Evolutionary conservation across 495 filamentous ascomycete species (phyloP).

Genomic region (Xanthoparmelia taractica): DNA sequence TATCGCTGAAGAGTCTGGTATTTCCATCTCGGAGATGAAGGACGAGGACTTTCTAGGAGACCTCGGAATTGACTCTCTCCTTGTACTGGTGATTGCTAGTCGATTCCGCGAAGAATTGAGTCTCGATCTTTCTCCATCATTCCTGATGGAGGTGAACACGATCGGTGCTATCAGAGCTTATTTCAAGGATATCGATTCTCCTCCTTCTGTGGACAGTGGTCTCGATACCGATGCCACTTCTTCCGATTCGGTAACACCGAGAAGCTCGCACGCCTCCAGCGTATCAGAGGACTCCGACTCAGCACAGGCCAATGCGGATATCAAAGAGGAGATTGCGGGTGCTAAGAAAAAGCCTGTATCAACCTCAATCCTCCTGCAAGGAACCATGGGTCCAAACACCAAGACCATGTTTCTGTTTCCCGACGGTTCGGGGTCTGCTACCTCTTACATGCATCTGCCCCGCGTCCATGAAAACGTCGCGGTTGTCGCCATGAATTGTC

Average conservation of each 20-base stretch:
- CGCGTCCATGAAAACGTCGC: conserved; percentile 35
- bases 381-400: conserved; percentile 35
- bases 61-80: conserved; percentile 53
- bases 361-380: conserved; percentile 47
- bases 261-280: conserved; percentile 24
- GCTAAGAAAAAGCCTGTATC: conserved; percentile 24
- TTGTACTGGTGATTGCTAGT: conserved; percentile 47
- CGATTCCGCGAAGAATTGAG: conserved; percentile 53
- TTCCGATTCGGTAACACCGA: conserved; percentile 14
- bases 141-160: conserved; percentile 16
- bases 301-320: too few relatives aligned
- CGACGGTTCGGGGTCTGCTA: conserved; percentile 63
- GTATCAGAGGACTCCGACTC: conserved; percentile 5
- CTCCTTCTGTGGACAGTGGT: conserved; percentile 20
- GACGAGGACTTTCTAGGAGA: conserved; percentile 49
- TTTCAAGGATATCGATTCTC: conserved; percentile 22
- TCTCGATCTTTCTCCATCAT: conserved; percentile 33
- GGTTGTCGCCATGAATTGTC: conserved; percentile 49
- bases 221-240: conserved; percentile 11
- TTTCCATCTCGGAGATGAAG: conserved; percentile 25
- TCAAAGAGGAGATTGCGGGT: too few relatives aligned
- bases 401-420: conserved; percentile 63
- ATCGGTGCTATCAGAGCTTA: conserved; percentile 27
- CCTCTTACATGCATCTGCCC: conserved; percentile 53
- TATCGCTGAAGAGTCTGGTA: conserved; percentile 23